Evolutionary conservation across 495 filamentous ascomycete species (phyloP).

Genomic region (Xylaria grammica): DNA sequence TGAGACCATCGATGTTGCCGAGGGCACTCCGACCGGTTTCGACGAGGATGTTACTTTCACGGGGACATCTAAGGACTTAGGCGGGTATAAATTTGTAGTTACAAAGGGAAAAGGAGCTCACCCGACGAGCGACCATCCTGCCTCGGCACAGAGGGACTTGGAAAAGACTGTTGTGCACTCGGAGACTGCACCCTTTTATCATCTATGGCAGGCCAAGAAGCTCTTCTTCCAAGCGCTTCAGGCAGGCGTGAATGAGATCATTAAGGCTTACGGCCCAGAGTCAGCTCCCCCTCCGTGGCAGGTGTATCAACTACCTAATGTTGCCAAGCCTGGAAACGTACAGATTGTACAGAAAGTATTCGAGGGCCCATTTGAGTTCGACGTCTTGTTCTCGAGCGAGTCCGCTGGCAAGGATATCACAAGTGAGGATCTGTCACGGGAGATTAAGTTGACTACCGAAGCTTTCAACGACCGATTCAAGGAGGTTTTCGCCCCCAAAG

Average conservation of each 20-base stretch:
- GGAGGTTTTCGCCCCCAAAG: constrained; percentile 71
- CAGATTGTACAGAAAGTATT: constrained; percentile 95
- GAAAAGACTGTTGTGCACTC: constrained; percentile 83
- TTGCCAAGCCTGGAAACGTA: constrained; percentile 74
- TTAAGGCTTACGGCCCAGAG: constrained; percentile 71
- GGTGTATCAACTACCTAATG: constrained; percentile 77
- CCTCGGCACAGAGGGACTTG: constrained; percentile 65
- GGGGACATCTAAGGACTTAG: constrained; percentile 74
- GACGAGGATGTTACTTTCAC: constrained; percentile 75
- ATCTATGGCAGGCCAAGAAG: constrained; percentile 87
- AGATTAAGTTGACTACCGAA: constrained; percentile 67
- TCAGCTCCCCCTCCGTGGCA: constrained; percentile 82
- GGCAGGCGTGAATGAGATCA: constrained; percentile 68
- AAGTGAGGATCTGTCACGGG: constrained; percentile 70
- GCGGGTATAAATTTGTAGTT: constrained; percentile 83
- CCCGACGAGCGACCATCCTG: constrained; percentile 62
- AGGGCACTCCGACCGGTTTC: constrained; percentile 62
- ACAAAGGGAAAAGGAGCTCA: constrained; percentile 70
- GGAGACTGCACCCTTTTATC: constrained; percentile 66
- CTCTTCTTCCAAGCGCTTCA: constrained; percentile 81
- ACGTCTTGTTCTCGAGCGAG: constrained; percentile 85
- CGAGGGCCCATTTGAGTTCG: constrained; percentile 90
- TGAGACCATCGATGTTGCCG: constrained; percentile 60
- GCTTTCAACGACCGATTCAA: constrained; percentile 77
- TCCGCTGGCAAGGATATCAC: constrained; percentile 63